Percentiles rank a stretch among this genome's conserved stretches.
Conservation (phyloP, 352 stramenopile genomes). For the Globisporangium cylindrosporum region DNA sequence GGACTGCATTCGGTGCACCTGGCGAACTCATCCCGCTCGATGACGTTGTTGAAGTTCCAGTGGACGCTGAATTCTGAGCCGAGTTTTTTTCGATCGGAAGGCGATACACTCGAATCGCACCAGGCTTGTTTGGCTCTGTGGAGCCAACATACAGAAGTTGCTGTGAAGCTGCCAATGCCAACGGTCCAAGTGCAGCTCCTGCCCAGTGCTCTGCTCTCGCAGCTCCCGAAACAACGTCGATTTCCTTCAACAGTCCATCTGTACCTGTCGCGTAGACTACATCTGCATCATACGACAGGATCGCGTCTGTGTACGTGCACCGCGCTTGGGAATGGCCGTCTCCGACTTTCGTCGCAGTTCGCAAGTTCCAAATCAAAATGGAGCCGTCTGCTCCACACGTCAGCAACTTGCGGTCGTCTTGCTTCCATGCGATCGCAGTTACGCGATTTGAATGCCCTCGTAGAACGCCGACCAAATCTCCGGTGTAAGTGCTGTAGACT, state of each 20-base stretch:
- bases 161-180: slow-evolving; percentile 83
- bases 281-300: slow-evolving; percentile 55
- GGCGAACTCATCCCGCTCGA: slow-evolving; percentile 19
- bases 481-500: slow-evolving; percentile 80
- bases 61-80: slow-evolving; percentile 6
- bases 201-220: slow-evolving; percentile 58
- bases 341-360: slow-evolving; percentile 67
- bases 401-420: slow-evolving; percentile 71
- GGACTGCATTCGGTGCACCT: slow-evolving; percentile 11
- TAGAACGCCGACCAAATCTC: slow-evolving; percentile 64
- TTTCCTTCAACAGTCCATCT: slow-evolving; percentile 87
- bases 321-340: slow-evolving; percentile 76
- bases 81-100: slow-evolving; percentile 65
- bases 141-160: slow-evolving; percentile 89
- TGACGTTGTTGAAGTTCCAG: slow-evolving; percentile 15
- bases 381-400: slow-evolving; percentile 74
- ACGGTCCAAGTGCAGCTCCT: slow-evolving; percentile 59
- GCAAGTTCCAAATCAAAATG: slow-evolving; percentile 77
- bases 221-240: slow-evolving; percentile 73
- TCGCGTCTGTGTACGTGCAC: slow-evolving; percentile 69
- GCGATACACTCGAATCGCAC: slow-evolving; percentile 70
- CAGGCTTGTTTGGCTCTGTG: slow-evolving; percentile 62
- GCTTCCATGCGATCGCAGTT: slow-evolving; percentile 77
- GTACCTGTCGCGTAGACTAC: slow-evolving; percentile 89
- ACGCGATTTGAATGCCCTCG: slow-evolving; percentile 83